These are phyloP conservation scores for Pueraria montana DNA, from an alignment of 306 rosid species.

Conservation along the genomic window DNA sequence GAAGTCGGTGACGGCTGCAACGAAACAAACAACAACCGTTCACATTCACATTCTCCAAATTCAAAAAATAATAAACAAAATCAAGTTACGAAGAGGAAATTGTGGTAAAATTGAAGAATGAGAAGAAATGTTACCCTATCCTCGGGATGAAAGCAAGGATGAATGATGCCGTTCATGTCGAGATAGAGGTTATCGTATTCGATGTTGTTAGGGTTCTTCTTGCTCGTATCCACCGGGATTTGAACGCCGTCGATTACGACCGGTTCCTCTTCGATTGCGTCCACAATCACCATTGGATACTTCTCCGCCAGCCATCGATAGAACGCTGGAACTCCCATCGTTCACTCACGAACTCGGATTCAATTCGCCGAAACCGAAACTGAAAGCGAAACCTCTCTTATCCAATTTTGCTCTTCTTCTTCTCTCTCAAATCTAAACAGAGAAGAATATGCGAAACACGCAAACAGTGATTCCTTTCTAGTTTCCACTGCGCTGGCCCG, in stretches of 20 bases:
- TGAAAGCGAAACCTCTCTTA: not conserved
- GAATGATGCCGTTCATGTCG: constrained; percentile 96
- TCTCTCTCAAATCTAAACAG: not conserved
- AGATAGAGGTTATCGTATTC: constrained; percentile 96
- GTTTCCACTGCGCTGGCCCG: not conserved
- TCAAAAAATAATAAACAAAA: not conserved
- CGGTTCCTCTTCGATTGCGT: constrained; percentile 87
- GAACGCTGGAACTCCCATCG: constrained; percentile 99
- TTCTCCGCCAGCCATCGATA: constrained; percentile 98
- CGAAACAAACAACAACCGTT: not conserved
- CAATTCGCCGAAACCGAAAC: not conserved
- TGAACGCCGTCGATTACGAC: constrained; percentile 77
- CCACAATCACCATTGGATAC: constrained; percentile 84
- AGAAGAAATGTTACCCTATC: constrained; percentile 71
- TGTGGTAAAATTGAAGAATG: not conserved
- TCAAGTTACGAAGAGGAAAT: not conserved
- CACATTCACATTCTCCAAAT: not conserved
- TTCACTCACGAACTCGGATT: constrained; percentile 15
- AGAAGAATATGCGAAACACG: not conserved
- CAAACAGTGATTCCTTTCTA: not conserved
- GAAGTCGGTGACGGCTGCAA: constrained; percentile 93
- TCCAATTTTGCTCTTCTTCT: not conserved
- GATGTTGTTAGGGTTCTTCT: constrained; percentile 81
- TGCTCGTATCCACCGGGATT: constrained; percentile 90
- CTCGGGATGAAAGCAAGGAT: constrained; percentile 98